Evolutionary conservation across 768 basidiomycete genomes (phyloP), one percentile per base, ranked within the genome.

Genomic region (Phanerochaete carnosa): DNA sequence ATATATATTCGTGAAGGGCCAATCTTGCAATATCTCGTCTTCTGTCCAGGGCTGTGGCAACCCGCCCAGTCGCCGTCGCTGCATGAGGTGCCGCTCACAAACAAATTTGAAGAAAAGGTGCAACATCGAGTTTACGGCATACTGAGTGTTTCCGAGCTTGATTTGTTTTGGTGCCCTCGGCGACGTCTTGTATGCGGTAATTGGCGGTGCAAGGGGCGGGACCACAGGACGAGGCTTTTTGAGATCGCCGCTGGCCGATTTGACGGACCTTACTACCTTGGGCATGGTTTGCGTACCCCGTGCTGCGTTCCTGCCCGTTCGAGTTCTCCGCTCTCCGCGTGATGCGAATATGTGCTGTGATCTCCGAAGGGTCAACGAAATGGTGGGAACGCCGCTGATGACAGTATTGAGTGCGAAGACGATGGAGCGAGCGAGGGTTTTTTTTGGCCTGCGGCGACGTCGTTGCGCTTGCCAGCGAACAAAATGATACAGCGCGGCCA

Each of bases 1-100:
- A 68, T 81, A 93, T 0, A 87, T 82, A 66, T 91, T 90, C 73
- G 89, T 90, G 69, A 91, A 92, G 30, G 77, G 79, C 64, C 84
- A 79, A 13, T 74, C 67, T 1, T 69, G 76, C 22, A 93, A 75
- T 53, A 87, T 82, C 2, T 72, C 66, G 68, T 93, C 88, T 1
- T 79, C 69, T 0, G 90, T 90, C 90, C 91, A 93, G 43, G 74
- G 73, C 47, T 46, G 62, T 13, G 67, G 60, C 45, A 66, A 59
- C 23, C 72, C 72, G 7, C 69, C 65, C 6, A 71, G 58, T 33
- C 73, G 70, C 26, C 66, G 66, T 47, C 67, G 65, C 52, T 69
- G 69, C 4, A 73, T 66, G 1, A 55, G 64, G 47, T 75, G 72
- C 12, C 74, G 68, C 52, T 75, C 73, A 2, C 68, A 59, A 52